Evolutionary conservation across 2,329 filamentous ascomycete species (phyloP), one percentile per base, ranked within the genome.

Genomic region (Alternaria triticimaculans): DNA sequence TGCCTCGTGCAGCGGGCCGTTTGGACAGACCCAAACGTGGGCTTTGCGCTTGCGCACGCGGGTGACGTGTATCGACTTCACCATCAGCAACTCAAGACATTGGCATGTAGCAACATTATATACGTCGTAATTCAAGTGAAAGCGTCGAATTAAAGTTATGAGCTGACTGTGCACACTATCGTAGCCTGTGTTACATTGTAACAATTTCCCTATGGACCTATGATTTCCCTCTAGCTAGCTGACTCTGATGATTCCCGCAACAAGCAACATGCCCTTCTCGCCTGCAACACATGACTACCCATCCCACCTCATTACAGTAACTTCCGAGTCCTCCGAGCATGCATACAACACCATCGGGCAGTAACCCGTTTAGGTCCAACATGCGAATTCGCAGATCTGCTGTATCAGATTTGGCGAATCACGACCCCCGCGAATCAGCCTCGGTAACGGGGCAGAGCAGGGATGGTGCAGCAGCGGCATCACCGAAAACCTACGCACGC

Each of bases 381-480:
- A 60, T 60, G 58, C 59, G 58, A 55, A 41, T 33, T n/a, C 20
- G 43, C 51, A 53, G 50, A 45, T 30, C 49, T 37, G n/a, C 21
- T 33, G 28, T 37, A 41, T 56, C 18, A 21, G 43, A 33, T 26
- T 33, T 30, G 54, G 54, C 46, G 25, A 58, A 53, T 51, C 43
- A 46, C 25, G 14, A 53, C 20, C 30, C n/a, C 23, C 33, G 14
- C 21, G 18, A 53, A n/a, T 28, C 20, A 12, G 33, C 30, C 46
- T 51, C 46, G 56, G 56, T 26, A 26, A 43, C 60, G 49, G 55
- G 46, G 48, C 21, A 50, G 41, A 5, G 50, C 44, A 54, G 44
- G 30, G 41, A 49, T 62, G 37, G 5, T 33, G 56, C 41, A 51
- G 46, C 50, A 37, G 37, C 60, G 56, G 56, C 56, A 51, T 63